A percentile compares a stretch with the other conserved stretches of the same genome.
phyloP scores from a whole-genome alignment of 2,329 filamentous ascomycete species.

The Dothideomycetes sp. region DNA sequence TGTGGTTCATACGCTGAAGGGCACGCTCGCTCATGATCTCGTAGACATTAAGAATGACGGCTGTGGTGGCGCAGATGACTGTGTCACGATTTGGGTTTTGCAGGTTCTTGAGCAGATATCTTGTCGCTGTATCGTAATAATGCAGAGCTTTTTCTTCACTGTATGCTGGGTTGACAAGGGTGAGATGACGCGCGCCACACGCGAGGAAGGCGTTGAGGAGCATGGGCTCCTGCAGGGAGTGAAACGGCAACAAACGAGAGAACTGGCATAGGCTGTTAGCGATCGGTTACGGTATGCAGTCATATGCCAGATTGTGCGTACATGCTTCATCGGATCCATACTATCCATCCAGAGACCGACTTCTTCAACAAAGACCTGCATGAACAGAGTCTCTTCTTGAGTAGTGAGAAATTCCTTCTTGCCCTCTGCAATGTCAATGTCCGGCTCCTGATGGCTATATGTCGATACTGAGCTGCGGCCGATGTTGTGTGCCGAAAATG shows the following conservation, averaged over 20 bases:
- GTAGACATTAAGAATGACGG: slow-evolving; percentile 82
- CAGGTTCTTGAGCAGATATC: slow-evolving; percentile 61
- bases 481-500: slow-evolving; percentile 25
- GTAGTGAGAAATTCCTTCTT: slow-evolving; percentile 56
- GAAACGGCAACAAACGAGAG: slow-evolving; percentile 69
- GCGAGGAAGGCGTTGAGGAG: slow-evolving; percentile 80
- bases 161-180: slow-evolving; percentile 57
- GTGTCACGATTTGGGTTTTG: slow-evolving; percentile 80
- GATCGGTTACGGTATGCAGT: no score
- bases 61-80: slow-evolving; percentile 74
- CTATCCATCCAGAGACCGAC: slow-evolving; percentile 92
- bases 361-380: slow-evolving; percentile 86
- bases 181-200: slow-evolving; percentile 75
- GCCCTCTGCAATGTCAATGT: slow-evolving; percentile 30
- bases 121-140: slow-evolving; percentile 80
- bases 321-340: slow-evolving; percentile 71
- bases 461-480: slow-evolving; percentile 21
- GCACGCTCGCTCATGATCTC: slow-evolving; percentile 82
- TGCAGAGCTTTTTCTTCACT: slow-evolving; percentile 66
- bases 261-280: no score
- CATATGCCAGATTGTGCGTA: no score
- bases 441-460: slow-evolving; percentile 23
- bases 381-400: slow-evolving; percentile 71
- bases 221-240: slow-evolving; percentile 74
- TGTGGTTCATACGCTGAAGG: slow-evolving; percentile 76